Evolutionary conservation across 2,329 filamentous ascomycete species (phyloP), one percentile per base, ranked within the genome.

Genomic region (Neofusicoccum cordaticola): DNA sequence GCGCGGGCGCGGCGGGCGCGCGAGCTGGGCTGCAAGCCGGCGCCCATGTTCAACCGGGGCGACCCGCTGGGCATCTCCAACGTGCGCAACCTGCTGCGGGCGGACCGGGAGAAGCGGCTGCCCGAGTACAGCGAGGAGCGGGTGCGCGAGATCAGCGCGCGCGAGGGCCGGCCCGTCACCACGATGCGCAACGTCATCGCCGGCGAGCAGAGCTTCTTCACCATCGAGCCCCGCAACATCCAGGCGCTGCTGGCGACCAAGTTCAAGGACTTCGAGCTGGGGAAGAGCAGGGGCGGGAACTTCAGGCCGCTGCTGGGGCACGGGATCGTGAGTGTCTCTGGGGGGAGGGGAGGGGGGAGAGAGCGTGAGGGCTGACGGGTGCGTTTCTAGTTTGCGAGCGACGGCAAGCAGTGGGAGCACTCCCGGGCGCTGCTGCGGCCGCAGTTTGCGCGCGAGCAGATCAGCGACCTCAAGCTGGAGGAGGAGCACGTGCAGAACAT

Each of bases 401-500:
- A 83, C 67, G 81, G 81, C 42, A 74, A 75, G 48, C 68, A 68
- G 17, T 79, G 77, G 77, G 71, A 73, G 11, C 74, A 77, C 56
- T 75, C 73, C 19, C 73, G 81, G 9, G 78, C 81, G 34, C 76
- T 83, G 67, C 77, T 89, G 13, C 77, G 84, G 22, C 84, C 84
- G 1, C 83, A 84, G 66, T 86, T 86, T 68, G 79, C 76, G 0
- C 75, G 82, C 8, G 78, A 80, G 11, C 84, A 86, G 67, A 78
- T 86, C 9, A 81, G 79, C 4, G 82, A 86, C 69, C 72, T 86
- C 5, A 75, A 78, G 1, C 85, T 84, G 1, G 88, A 90, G 60
- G 88, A 90, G 69, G 76, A 73, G 2, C 87, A 90, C 75, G 79
- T 89, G 15, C 74, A 80, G 37, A 79, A 83, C 31, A 77, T 92